Evolutionary conservation across 2,329 filamentous ascomycete genomes (phyloP), one percentile per base, ranked within the genome.

Genomic region (Ciborinia camelliae): DNA sequence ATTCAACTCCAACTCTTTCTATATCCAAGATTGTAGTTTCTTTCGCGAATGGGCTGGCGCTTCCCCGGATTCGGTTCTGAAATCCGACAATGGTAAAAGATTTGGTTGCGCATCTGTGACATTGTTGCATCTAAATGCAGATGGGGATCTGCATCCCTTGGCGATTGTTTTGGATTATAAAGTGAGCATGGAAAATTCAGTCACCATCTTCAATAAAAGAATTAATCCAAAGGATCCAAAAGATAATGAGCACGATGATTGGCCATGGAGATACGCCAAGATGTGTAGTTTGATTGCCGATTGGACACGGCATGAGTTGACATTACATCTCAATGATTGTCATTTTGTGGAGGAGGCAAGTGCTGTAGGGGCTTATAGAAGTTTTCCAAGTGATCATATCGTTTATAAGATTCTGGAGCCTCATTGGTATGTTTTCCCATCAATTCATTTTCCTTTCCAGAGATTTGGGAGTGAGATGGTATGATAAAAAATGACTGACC

Each of bases 151-250:
- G 7, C 80, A 82, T 67, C 81, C 81, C 0, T 69, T 83, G 3
- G 80, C 80, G 26, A 82, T 83, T 66, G 77, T 79, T 5, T 73
- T 80, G 59, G 81, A 83, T 70, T 81, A 79, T 73, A 78, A 77
- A 65, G 75, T 73, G 2, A 77, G 69, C 54, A 76, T 80, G 71
- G 73, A 76, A 2, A 74, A 78, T 28, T 83, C 81, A 0, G 77
- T 83, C 53, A 78, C 77, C 50, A 78, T 83, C 64, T 83, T 81
- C 77, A 84, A 84, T 74, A 75, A 76, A 62, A 74, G 79, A 3
- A 68, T 77, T n/a, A 69, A 67, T 0, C 75, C 79, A 0, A 66
- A 69, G 0, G 75, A 77, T 50, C 65, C 73, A 0, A 70, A 67
- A 2, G 66, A 65, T 37, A 68, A 72, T 26, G 77, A 82, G 66